Evolutionary conservation across 768 basidiomycete genomes (phyloP), one percentile per base, ranked within the genome.

Genomic region (Mycena chlorophos): DNA sequence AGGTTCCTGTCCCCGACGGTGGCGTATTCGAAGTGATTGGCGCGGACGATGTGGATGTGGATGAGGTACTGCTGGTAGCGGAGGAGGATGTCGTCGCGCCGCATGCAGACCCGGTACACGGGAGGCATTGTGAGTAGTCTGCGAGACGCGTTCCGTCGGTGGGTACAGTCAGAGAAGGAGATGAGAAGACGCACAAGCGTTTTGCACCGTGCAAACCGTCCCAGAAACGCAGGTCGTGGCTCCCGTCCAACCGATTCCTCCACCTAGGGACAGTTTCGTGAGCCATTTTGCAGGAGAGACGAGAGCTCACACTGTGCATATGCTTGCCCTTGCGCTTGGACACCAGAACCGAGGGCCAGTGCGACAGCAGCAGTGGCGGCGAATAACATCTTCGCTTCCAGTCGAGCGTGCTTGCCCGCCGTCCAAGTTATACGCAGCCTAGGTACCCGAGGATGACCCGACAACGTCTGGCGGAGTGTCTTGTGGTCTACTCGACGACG

Each of bases 121-220:
- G 71, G 4, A 71, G 14, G 56, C 73, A 74, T 61, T 74, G 72
- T 8, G 69, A 71, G 49, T 69, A 74, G 54, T 62, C 71, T 73
- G 30, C 17, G n/a, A n/a, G n/a, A n/a, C n/a, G n/a, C 39, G 30
- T 10, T 8, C 34, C n/a, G 4, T 10, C 17, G 22, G 17, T 31
- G 19, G 43, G 19, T 25, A 20, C 46, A 58, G 55, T 22, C 49
- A 30, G 16, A 28, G 14, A 23, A 27, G 12, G 25, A 14, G 13
- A 17, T 5, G 20, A 31, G 20, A 29, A 13, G 28, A 55, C 72
- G 43, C 52, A 73, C 73, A 73, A 27, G 58, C 56, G 53, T 69
- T 73, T 8, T 63, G 19, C 3, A 52, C 57, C 5, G 68, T 64
- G 52, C 75, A 76, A n/a, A 63, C 58, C 5, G 67, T 40, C 2